A percentile compares a stretch with the other conserved stretches of the same genome.
Evolutionary conservation across 1,284 basidiomycete genomes (phyloP).

Genomic region (Heterobasidion parviporum): DNA sequence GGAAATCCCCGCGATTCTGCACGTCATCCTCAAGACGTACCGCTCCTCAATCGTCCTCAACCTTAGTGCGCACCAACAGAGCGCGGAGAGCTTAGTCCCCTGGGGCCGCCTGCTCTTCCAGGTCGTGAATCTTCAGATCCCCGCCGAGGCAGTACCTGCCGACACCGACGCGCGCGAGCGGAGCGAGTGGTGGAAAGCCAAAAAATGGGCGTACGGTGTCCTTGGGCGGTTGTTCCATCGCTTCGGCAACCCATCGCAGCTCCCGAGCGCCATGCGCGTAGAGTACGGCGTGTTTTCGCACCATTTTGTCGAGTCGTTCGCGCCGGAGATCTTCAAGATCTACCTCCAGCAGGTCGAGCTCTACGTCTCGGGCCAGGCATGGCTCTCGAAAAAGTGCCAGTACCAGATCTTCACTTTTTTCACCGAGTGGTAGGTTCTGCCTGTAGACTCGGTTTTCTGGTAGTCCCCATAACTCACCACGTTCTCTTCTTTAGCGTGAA

Average conservation of each 20-base stretch:
- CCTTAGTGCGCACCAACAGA: constrained; percentile 68
- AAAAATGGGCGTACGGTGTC: constrained; percentile 82
- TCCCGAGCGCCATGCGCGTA: constrained; percentile 61
- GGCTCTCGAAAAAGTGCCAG: constrained; percentile 77
- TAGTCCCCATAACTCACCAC: constrained; percentile 1
- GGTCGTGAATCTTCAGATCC: constrained; percentile 63
- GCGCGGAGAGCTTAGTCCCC: constrained; percentile 63
- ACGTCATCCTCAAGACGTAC: constrained; percentile 79
- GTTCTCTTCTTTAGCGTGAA: constrained; percentile 54
- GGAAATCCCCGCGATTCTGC: constrained; percentile 71
- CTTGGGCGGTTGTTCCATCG: constrained; percentile 71
- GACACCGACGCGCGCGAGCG: constrained; percentile 69
- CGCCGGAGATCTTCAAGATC: constrained; percentile 76
- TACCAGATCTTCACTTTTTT: constrained; percentile 79
- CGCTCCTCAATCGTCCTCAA: constrained; percentile 69
- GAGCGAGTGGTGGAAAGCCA: constrained; percentile 81
- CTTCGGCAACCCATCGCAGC: constrained; percentile 81
- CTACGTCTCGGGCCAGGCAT: constrained; percentile 60
- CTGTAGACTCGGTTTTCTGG: background rate
- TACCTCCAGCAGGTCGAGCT: constrained; percentile 74
- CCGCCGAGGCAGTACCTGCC: constrained; percentile 55
- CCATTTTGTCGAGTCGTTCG: constrained; percentile 72
- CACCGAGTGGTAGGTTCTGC: constrained; percentile 63
- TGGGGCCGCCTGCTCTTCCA: constrained; percentile 82
- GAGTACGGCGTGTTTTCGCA: constrained; percentile 67